Percentiles rank a stretch among this genome's conserved stretches.
phyloP scores from a whole-genome alignment of 2,329 filamentous ascomycete species.

The Fusarium coffeatum region DNA sequence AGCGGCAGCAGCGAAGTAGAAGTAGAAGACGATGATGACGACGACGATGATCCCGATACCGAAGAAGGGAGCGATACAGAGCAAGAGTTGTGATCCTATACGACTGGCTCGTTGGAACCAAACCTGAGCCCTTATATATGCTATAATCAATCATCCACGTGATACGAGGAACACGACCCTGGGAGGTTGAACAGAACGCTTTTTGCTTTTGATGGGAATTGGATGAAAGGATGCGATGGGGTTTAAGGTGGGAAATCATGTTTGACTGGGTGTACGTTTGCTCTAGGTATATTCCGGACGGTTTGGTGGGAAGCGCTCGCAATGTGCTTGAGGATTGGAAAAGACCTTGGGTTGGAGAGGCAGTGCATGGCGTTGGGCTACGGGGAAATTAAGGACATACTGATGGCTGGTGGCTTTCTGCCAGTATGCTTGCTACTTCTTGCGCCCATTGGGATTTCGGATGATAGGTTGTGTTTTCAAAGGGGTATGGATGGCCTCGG shows the following conservation, averaged over 20 bases:
- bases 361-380: constrained; percentile 44
- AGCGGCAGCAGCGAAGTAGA: constrained; percentile 35
- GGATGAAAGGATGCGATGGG: constrained; percentile 4
- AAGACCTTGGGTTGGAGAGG: constrained; percentile 31
- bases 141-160: constrained; percentile 36
- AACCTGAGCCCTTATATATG: constrained; percentile 33
- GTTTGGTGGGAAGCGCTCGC: constrained; percentile 11
- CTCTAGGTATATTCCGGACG: constrained; percentile 20
- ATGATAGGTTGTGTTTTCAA: constrained; percentile 21
- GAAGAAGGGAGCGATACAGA: constrained; percentile 48
- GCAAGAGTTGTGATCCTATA: constrained; percentile 39
- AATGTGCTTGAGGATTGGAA: constrained; percentile 32
- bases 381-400: constrained; percentile 29
- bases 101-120: constrained; percentile 1
- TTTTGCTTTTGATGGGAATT: constrained; percentile 18
- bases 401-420: constrained; percentile 20
- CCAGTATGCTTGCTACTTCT: constrained; percentile 21
- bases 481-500: constrained; percentile 23
- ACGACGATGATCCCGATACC: constrained; percentile 42
- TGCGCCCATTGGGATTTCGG: constrained; percentile 16
- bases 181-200: constrained; percentile 27
- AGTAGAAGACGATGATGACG: constrained; percentile 32
- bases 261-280: constrained; percentile 23
- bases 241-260: constrained; percentile 22
- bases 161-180: constrained; percentile 30